Evolutionary conservation across 176 grass and related monocot species (phyloP).

Genomic region (bread wheat (Triticum aestivum)): DNA sequence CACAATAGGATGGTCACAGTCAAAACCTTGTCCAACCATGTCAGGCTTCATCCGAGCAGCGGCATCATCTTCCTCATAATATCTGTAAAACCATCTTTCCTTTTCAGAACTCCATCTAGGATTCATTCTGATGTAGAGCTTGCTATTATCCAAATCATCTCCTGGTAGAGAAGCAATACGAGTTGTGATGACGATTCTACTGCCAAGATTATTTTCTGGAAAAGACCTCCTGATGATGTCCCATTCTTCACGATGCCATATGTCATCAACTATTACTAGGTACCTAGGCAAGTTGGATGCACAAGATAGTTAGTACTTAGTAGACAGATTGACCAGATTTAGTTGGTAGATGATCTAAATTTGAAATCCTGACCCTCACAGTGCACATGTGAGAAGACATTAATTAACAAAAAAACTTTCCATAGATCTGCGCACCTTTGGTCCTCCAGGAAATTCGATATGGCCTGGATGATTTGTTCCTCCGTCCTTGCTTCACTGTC

Average conservation of each 20-base stretch:
- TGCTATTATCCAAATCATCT: background rate
- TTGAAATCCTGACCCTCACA: no score
- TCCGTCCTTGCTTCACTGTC: rapidly evolving
- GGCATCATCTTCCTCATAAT: background rate
- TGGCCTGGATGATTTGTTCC: background rate
- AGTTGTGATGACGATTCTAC: background rate
- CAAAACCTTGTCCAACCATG: no score
- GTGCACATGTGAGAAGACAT: no score
- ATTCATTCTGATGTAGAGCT: no score
- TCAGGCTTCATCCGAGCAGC: background rate
- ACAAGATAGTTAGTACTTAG: no score
- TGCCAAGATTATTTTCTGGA: background rate
- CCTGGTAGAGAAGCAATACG: background rate
- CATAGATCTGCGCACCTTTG: no score
- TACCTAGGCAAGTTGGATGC: background rate
- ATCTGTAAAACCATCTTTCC: background rate
- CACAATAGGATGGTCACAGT: background rate
- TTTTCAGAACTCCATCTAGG: background rate
- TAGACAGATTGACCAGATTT: no score
- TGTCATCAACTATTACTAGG: background rate
- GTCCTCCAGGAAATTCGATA: no score
- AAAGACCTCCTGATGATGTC: background rate
- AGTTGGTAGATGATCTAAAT: no score
- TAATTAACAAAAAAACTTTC: no score
- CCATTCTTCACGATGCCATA: background rate